phyloP scores from a whole-genome alignment of 257 asterid species.

The Gynochthodes officinalis region DNA sequence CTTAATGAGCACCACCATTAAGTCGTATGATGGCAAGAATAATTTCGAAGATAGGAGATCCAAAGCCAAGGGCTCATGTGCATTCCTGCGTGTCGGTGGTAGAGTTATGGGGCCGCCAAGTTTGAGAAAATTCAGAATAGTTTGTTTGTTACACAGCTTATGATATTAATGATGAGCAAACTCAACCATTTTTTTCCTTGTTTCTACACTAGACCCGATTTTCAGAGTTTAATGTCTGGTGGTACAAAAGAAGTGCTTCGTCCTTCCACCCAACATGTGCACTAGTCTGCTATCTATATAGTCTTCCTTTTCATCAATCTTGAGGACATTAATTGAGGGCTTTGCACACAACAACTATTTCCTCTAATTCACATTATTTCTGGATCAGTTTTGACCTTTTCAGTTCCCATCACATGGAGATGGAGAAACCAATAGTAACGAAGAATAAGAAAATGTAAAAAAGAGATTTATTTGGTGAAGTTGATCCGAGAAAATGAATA shows the following conservation, averaged over 20 bases:
- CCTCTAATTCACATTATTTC: neutral
- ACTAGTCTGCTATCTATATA: neutral
- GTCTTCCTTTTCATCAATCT: slow-evolving; percentile 30
- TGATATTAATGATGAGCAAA: neutral
- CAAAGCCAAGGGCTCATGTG: neutral
- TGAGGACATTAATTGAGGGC: slow-evolving; percentile 32
- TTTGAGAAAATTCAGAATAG: neutral
- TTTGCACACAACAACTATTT: slow-evolving; percentile 13
- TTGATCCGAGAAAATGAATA: too few species aligned
- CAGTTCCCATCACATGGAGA: neutral
- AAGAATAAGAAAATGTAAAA: neutral
- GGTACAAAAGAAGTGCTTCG: slow-evolving; percentile 16
- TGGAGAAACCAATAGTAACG: neutral
- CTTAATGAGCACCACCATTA: slow-evolving; percentile 7
- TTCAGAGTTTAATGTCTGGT: slow-evolving; percentile 30
- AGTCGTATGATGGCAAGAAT: slow-evolving; percentile 11
- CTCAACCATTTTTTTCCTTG: too few species aligned
- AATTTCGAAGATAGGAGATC: neutral
- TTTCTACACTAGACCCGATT: too few species aligned
- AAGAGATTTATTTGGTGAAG: neutral
- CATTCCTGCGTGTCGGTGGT: neutral
- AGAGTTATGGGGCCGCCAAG: slow-evolving; percentile 10
- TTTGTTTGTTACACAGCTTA: neutral
- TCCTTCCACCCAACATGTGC: slow-evolving; percentile 29
- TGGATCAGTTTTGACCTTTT: slow-evolving; percentile 15